Conservation (phyloP, 78 protist genomes). For the Polysphondylium violaceum region DNA sequence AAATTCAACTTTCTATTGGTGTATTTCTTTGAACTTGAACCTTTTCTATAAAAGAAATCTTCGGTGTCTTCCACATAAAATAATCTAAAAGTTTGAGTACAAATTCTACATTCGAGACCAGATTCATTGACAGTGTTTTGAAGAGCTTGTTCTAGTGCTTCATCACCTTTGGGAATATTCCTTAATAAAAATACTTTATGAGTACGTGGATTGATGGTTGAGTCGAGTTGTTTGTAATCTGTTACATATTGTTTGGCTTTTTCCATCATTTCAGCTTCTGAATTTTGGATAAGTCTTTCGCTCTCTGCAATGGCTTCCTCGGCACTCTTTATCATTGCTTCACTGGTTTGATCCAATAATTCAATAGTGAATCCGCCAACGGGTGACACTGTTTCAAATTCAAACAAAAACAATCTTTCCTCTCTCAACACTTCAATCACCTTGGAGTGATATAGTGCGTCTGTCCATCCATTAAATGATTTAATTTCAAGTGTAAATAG, state of each 20-base stretch:
- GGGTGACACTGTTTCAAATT: conserved; percentile 41
- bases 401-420: conserved; percentile 78
- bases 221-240: conserved; percentile 65
- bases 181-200: conserved; percentile 48
- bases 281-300: conserved; percentile 24
- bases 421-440: conserved; percentile 61
- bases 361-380: conserved; percentile 74
- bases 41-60: conserved; percentile 77
- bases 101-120: conserved; percentile 76
- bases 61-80: conserved; percentile 84
- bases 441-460: conserved; percentile 57
- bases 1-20: conserved; percentile 6
- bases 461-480: conserved; percentile 36
- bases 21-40: conserved; percentile 5
- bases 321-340: conserved; percentile 56
- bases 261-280: conserved; percentile 51
- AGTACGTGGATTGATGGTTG: conserved; percentile 62
- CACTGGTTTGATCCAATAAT: conserved; percentile 55
- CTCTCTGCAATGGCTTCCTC: conserved; percentile 32
- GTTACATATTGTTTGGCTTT: conserved; percentile 56
- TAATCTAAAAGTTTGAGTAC: conserved; percentile 77
- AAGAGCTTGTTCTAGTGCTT: neutral
- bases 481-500: conserved; percentile 49
- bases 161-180: conserved; percentile 29
- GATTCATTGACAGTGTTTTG: conserved; percentile 52